Evolutionary conservation across 2,329 filamentous ascomycete species (phyloP).

Genomic region (Lecanoromycetidae sp.): DNA sequence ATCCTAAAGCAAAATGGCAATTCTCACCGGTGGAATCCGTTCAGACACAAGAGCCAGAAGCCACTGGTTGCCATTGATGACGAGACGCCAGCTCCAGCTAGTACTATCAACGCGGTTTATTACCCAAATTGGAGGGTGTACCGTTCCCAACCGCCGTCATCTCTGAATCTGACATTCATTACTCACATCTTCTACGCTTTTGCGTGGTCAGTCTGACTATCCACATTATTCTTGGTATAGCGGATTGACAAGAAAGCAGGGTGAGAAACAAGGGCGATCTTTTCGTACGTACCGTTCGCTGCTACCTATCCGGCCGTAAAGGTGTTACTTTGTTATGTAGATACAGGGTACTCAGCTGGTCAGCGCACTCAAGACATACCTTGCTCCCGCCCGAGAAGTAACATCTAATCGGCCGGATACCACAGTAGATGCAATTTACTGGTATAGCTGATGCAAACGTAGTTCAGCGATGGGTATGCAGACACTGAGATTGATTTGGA

Average conservation of each 20-base stretch:
- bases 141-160: slow-evolving; percentile 58
- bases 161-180: slow-evolving; percentile 62
- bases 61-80: not conserved
- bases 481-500: slow-evolving; percentile 56
- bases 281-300: not conserved
- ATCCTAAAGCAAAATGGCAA: not conserved
- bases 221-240: slow-evolving; percentile 15
- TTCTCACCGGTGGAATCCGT: slow-evolving; percentile 1
- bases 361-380: no score
- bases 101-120: slow-evolving; percentile 58
- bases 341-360: no score
- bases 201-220: slow-evolving; percentile 41
- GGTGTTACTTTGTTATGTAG: no score
- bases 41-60: not conserved
- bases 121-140: slow-evolving; percentile 73
- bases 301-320: not conserved
- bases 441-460: slow-evolving; percentile 2
- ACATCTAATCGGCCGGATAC: no score
- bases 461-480: slow-evolving; percentile 72
- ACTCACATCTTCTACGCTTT: slow-evolving; percentile 77
- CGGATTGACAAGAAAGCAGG: not conserved
- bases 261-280: slow-evolving; percentile 8
- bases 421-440: no score
- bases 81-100: not conserved
- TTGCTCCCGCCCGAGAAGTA: no score